Base-by-base conservation (phyloP, 2,329 filamentous ascomycete genomes). In the Phialocephala subalpina region DNA sequence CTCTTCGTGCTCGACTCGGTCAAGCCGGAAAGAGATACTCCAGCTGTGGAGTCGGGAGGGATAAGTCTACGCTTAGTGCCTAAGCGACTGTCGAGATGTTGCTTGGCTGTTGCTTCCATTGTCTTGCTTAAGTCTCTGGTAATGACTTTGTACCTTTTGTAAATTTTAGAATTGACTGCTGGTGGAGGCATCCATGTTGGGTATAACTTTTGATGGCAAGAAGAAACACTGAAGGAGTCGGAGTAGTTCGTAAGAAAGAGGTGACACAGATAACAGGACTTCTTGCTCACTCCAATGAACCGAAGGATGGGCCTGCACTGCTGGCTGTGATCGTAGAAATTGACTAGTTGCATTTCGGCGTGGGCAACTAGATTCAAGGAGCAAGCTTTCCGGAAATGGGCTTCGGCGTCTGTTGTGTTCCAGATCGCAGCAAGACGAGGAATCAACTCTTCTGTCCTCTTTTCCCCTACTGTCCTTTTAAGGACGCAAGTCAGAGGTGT, bases 261-360 rank as follows among this genome's bases (percentile, higher is more conserved):
- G 36, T 74, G 56, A 58, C 77, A 78, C 11, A 78, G 70, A 55
- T 72, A 78, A 59, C 77, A 78, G 1, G 76, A 72, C 53, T 78
- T 78, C 62, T 78, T 78, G 61, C 77, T 78, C 0, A 73, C 74
- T 8, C 77, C 77, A 20, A 78, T 77, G 36, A 75, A 74, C 0
- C 60, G 60, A 12, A 77, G 45, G 3, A 59, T 52, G 8, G 75
- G 75, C 27, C 25, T 68, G 3, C 57, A 60, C 0, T 67, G 9
- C 11, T 70, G 70, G n/a, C 75, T 60, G n/a, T 67, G 60, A 27
- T 77, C 74, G 53, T 78, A 78, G 29, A 77, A 78, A 1, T 58
- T 67, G 61, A 76, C 35, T 5, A 78, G 60, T 62, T 78, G 77
- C 70, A 78, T 74, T 60, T 78, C 76, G 1, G 76, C 77, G 58